These are phyloP conservation scores for Coprinellus micaceus DNA, from an alignment of 768 basidiomycete genomes.

Conservation along the genomic window DNA sequence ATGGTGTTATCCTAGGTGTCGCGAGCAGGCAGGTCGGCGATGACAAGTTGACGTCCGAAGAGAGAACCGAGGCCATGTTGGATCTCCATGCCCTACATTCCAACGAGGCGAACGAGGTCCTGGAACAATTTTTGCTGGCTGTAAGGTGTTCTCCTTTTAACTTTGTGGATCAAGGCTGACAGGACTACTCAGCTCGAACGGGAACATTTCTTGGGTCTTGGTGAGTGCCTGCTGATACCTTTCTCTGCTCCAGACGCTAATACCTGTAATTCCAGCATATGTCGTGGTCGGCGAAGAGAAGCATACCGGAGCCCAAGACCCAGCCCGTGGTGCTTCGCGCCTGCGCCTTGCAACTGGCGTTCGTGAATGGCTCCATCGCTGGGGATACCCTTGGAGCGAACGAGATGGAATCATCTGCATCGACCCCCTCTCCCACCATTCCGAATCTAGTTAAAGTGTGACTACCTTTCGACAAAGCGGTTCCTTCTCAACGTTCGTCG, in stretches of 20 bases:
- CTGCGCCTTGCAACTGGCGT: constrained; percentile 82
- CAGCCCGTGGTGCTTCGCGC: constrained; percentile 75
- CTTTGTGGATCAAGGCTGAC: constrained; percentile 1
- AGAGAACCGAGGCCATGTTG: constrained; percentile 82
- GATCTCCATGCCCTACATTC: constrained; percentile 94
- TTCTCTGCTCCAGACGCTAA: constrained; percentile 5
- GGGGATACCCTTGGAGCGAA: constrained; percentile 96
- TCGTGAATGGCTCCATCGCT: constrained; percentile 87
- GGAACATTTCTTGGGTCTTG: constrained; percentile 84
- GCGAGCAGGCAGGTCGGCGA: constrained; percentile 57
- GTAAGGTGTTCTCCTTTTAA: constrained; percentile 45
- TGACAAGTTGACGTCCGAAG: constrained; percentile 66
- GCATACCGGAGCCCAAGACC: constrained; percentile 90
- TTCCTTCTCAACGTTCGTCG: too few species aligned
- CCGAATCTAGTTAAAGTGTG: neutral
- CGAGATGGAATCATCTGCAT: constrained; percentile 87
- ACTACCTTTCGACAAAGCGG: too few species aligned
- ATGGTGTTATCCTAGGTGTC: constrained; percentile 88
- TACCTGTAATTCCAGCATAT: too few species aligned
- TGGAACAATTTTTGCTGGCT: constrained; percentile 84
- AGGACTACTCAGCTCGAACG: constrained; percentile 60
- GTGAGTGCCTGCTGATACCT: constrained; percentile 36
- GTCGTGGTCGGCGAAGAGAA: constrained; percentile 94
- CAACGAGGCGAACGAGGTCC: constrained; percentile 86
- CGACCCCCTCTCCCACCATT: constrained; percentile 71